These are phyloP conservation scores for Choiromyces venosus DNA, from an alignment of 495 filamentous ascomycete species.

Conservation along the genomic window DNA sequence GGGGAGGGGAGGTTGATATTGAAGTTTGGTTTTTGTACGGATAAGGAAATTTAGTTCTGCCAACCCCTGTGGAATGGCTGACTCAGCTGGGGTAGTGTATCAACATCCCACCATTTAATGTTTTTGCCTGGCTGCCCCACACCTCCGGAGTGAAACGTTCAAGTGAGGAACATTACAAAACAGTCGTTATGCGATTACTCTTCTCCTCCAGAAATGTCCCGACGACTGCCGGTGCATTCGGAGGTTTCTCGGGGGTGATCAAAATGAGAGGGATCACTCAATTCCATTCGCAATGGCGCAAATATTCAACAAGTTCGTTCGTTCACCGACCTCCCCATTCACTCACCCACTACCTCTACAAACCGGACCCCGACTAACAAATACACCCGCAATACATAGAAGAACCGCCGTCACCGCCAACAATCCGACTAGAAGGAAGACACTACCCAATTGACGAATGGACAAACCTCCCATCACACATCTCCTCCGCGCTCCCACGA, in stretches of 20 bases:
- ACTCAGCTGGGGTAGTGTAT: not conserved
- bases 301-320: conserved; percentile 38
- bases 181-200: conserved; percentile 24
- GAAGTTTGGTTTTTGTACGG: not conserved
- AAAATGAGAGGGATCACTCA: conserved; percentile 21
- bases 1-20: conserved; percentile 6
- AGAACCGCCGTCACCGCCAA: conserved; percentile 5
- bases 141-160: not conserved
- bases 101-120: not conserved
- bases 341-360: not conserved
- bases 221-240: conserved; percentile 6
- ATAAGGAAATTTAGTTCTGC: not conserved
- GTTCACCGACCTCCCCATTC: conserved; percentile 9
- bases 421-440: conserved; percentile 55
- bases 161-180: not conserved
- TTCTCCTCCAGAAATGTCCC: conserved; percentile 12
- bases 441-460: conserved; percentile 67
- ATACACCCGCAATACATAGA: not conserved
- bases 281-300: conserved; percentile 18
- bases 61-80: not conserved
- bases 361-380: conserved; percentile 11
- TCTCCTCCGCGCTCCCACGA: conserved; percentile 65
- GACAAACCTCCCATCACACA: conserved; percentile 75
- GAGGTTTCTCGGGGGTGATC: conserved; percentile 5
- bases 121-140: not conserved